phyloP scores from a whole-genome alignment of 148 eudicot species.

The Camellia japonica region DNA sequence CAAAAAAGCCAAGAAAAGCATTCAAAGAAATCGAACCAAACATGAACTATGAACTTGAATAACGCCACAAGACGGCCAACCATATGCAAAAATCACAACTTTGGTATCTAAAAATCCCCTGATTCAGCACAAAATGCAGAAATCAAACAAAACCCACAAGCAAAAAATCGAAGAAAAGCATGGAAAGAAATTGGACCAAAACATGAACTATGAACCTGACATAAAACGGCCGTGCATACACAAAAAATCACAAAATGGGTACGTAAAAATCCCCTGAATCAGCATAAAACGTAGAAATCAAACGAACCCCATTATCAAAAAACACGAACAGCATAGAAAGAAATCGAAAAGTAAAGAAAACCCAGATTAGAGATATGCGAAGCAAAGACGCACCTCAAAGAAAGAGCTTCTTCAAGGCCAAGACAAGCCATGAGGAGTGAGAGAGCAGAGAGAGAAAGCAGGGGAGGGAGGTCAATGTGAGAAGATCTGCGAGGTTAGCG shows the following conservation, averaged over 20 bases:
- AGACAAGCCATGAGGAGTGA: slow-evolving; percentile 4
- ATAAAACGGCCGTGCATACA: neutral
- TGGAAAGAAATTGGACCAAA: neutral
- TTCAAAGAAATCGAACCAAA: neutral
- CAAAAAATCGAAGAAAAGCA: too few species aligned
- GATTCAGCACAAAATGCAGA: too few species aligned
- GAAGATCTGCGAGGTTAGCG: neutral
- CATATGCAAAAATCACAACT: too few species aligned
- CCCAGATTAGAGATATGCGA: neutral
- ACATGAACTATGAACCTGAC: neutral
- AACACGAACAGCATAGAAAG: neutral
- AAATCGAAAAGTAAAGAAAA: neutral
- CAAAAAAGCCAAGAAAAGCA: neutral
- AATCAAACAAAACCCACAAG: too few species aligned
- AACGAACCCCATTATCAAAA: neutral
- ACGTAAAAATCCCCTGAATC: neutral
- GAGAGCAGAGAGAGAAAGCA: neutral
- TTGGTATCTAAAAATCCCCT: too few species aligned
- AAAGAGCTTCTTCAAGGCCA: neutral
- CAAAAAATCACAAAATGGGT: neutral
- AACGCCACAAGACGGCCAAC: too few species aligned
- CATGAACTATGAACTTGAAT: too few species aligned
- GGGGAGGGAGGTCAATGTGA: neutral
- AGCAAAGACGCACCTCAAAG: neutral
- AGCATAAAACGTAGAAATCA: neutral